Percentiles rank a stretch among this genome's conserved stretches.
Evolutionary conservation across 805 yeast species (phyloP).

Genomic region (Isabelozyma rhagii): DNA sequence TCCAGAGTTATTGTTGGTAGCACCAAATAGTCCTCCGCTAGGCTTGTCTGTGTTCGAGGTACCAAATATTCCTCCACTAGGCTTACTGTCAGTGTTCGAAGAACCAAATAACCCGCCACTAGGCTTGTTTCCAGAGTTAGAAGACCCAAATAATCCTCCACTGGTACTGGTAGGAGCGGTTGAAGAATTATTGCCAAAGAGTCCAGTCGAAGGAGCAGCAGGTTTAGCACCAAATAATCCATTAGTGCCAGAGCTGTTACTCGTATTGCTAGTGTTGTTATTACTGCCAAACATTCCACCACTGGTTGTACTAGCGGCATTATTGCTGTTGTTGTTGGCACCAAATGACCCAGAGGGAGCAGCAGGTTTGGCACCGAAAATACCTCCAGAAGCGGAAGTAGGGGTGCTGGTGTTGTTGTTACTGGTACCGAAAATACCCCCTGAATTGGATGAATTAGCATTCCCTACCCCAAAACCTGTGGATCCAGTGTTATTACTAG

Average conservation of each 20-base stretch:
- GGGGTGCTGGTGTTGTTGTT: background rate
- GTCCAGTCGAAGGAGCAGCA: slow-evolving; percentile 1
- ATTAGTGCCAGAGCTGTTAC: background rate
- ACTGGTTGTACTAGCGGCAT: slow-evolving; percentile 4
- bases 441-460: slow-evolving; percentile 2
- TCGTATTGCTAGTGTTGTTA: slow-evolving; percentile 6
- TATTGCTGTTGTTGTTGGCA: slow-evolving; percentile 3
- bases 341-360: slow-evolving; percentile 9
- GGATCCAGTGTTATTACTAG: slow-evolving; percentile 2
- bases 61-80: slow-evolving; percentile 29
- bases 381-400: background rate
- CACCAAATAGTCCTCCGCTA: slow-evolving; percentile 19
- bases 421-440: slow-evolving; percentile 15
- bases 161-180: slow-evolving; percentile 5
- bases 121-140: slow-evolving; percentile 6
- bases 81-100: slow-evolving; percentile 6
- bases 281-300: slow-evolving; percentile 18
- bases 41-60: slow-evolving; percentile 7
- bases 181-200: slow-evolving; percentile 7
- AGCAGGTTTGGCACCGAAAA: slow-evolving; percentile 5
- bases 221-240: slow-evolving; percentile 9
- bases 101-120: slow-evolving; percentile 19
- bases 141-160: slow-evolving; percentile 18
- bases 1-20: background rate
- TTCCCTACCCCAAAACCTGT: slow-evolving; percentile 5